Evolutionary conservation across 2,329 filamentous ascomycete species (phyloP).

Genomic region (Lecanicillium sp.): DNA sequence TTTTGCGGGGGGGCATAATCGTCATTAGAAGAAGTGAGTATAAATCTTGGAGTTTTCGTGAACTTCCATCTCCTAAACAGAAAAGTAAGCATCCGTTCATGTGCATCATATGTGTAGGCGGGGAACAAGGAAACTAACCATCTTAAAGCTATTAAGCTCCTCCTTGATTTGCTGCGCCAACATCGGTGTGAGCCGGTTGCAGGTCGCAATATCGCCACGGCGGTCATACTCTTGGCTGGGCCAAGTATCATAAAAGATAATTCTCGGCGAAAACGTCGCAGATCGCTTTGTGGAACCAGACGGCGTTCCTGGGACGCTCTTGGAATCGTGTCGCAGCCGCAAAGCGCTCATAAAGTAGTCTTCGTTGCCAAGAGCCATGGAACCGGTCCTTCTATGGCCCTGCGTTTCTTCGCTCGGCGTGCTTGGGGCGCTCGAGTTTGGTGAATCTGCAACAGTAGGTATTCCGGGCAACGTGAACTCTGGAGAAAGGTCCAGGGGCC

Average conservation of each 20-base stretch:
- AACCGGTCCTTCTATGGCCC: slow-evolving; percentile 57
- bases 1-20: slow-evolving; percentile 13
- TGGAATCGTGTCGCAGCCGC: slow-evolving; percentile 65
- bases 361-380: slow-evolving; percentile 67
- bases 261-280: slow-evolving; percentile 79
- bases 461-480: slow-evolving; percentile 52
- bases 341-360: slow-evolving; percentile 84
- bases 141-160: slow-evolving; percentile 98
- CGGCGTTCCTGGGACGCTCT: slow-evolving; percentile 74
- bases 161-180: slow-evolving; percentile 99
- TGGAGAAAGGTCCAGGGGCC: slow-evolving; percentile 48
- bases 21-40: slow-evolving; percentile 95
- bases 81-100: slow-evolving; percentile 26
- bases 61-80: slow-evolving; percentile 90
- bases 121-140: slow-evolving; percentile 36
- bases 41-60: slow-evolving; percentile 98
- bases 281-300: slow-evolving; percentile 53
- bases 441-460: slow-evolving; percentile 63
- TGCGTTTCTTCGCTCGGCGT: slow-evolving; percentile 74
- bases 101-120: too few species aligned
- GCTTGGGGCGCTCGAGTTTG: slow-evolving; percentile 76
- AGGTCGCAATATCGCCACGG: slow-evolving; percentile 91
- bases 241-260: slow-evolving; percentile 96
- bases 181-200: slow-evolving; percentile 94
- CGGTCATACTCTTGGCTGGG: slow-evolving; percentile 92